These are phyloP conservation scores for Diaporthe capsici DNA, from an alignment of 2,329 filamentous ascomycete species.

Conservation along the genomic window DNA sequence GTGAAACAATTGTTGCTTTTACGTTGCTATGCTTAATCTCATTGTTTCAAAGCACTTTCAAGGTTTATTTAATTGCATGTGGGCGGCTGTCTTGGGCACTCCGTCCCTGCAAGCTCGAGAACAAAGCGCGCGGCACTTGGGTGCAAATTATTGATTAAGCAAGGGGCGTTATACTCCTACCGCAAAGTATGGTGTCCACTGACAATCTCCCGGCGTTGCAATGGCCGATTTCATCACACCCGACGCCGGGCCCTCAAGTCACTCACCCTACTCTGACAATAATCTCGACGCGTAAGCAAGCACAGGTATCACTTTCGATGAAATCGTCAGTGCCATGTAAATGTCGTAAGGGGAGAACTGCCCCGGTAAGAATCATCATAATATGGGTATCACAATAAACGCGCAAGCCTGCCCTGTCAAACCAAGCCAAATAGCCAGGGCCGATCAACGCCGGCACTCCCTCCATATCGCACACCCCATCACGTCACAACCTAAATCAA, in stretches of 20 bases:
- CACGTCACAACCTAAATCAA: not conserved
- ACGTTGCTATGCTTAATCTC: not conserved
- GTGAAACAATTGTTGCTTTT: constrained; percentile 10
- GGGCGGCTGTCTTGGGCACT: not conserved
- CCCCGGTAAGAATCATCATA: not conserved
- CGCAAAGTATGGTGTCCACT: not conserved
- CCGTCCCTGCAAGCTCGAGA: not conserved
- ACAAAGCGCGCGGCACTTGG: not conserved
- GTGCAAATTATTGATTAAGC: constrained; percentile 1
- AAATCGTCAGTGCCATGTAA: not conserved
- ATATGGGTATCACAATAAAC: constrained; percentile 34
- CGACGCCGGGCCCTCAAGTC: too few species aligned
- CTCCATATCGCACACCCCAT: too few species aligned
- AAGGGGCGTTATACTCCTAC: not conserved
- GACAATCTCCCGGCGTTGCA: not conserved
- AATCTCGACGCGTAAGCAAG: not conserved
- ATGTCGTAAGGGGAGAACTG: not conserved
- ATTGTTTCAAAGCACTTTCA: constrained; percentile 3
- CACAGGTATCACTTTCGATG: not conserved
- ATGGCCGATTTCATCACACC: not conserved
- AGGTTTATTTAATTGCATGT: constrained; percentile 14
- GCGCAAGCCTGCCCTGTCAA: not conserved
- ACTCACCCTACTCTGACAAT: not conserved
- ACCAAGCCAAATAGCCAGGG: not conserved
- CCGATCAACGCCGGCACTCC: not conserved